Base-by-base conservation (phyloP, 1,284 basidiomycete species). In the Austroboletus niveus region DNA sequence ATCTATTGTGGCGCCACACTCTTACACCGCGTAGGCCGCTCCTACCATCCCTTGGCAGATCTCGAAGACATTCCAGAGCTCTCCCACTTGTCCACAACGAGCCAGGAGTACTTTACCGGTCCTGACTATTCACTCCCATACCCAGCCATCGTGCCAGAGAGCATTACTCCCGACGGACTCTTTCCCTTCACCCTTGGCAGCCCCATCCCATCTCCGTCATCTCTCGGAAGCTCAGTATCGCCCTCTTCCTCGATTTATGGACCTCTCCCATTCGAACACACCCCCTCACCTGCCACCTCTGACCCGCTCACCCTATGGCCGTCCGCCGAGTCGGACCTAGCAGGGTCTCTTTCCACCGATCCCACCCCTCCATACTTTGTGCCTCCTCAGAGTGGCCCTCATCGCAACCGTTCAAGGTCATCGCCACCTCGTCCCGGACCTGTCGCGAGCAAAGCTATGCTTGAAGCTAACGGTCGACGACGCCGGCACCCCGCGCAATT, bases 371-470 rank as follows among this genome's bases (percentile, higher is more conserved):
- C 29, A 12, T n/a, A 15, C 14, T 45, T 44, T 31, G 27, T 48
- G 1, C 31, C 32, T 8, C 24, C 45, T 3, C 34, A 51, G 31
- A 1, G 9, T 4, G 46, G 40, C 8, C 55, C 52, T 49, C 52
- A 52, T 4, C 67, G 68, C 12, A 29, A 47, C 8, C 60, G 56
- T 8, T 55, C 64, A 8, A 34, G 11, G 24, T 57, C 67, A 0
- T 48, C 64, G 5, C 30, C 45, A 14, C 5, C 46, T 17, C 57
- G 60, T 17, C 35, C 8, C 15, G 62, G 55, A 12, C 61, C 63
- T 1, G 66, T 68, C 1, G 69, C 65, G 1, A 68, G 66, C 36
- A 69, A 57, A 47, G 68, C 69, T 0, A 70, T 70, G 67, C 56
- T 69, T 4, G 62, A 66, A 14, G 65, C 69, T 0, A 68, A 68